phyloP scores from a whole-genome alignment of 176 grass and related monocot genomes.

The Aechmea fasciata region DNA sequence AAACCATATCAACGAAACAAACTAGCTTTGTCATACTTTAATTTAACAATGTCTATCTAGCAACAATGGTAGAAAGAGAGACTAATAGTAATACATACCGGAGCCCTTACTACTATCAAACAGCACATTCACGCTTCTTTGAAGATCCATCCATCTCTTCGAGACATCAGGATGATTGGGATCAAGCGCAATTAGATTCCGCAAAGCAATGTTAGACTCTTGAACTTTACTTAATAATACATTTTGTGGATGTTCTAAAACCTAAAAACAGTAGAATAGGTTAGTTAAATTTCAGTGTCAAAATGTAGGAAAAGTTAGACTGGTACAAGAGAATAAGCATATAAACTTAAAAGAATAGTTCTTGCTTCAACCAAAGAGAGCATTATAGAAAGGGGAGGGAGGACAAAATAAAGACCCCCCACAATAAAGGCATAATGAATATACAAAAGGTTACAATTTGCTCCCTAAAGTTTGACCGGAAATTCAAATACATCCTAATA shows the following conservation, averaged over 20 bases:
- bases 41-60: background rate
- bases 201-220: conserved; percentile 51
- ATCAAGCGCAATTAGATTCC: conserved; percentile 16
- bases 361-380: too few relatives aligned
- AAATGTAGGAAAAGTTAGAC: too few relatives aligned
- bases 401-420: too few relatives aligned
- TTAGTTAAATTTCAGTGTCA: too few relatives aligned
- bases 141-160: conserved; percentile 83
- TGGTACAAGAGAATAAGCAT: too few relatives aligned
- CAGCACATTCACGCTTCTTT: conserved; percentile 62
- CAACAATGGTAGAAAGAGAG: background rate
- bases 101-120: conserved; percentile 77
- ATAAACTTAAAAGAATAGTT: too few relatives aligned
- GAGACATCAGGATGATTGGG: conserved; percentile 45
- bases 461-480: too few relatives aligned
- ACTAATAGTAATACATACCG: conserved; percentile 18
- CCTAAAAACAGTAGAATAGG: conserved; percentile 25
- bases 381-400: too few relatives aligned
- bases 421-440: too few relatives aligned
- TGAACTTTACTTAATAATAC: conserved; percentile 64
- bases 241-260: conserved; percentile 94
- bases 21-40: background rate
- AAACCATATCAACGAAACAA: too few relatives aligned
- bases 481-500: too few relatives aligned
- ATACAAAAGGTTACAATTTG: too few relatives aligned